Conservation (phyloP, 352 stramenopile genomes). For the Phytopythium oedochilum region DNA sequence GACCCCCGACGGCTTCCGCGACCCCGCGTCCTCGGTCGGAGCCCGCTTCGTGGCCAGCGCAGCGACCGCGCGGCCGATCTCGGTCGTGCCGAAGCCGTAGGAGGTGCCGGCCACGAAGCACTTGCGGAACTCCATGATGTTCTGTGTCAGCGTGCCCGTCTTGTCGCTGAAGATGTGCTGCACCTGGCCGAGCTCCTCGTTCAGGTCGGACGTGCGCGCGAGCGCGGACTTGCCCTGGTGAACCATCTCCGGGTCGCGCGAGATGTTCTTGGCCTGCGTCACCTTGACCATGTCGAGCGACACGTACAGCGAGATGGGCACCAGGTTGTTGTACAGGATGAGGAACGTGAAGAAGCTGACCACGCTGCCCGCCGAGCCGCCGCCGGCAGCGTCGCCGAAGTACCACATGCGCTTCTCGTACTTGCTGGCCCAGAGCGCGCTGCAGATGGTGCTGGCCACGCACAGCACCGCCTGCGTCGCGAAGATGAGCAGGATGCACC, state of each 20-base stretch:
- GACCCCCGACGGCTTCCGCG: not conserved
- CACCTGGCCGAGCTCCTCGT: constrained; percentile 93
- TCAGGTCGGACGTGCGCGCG: constrained; percentile 86
- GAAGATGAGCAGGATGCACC: constrained; percentile 68
- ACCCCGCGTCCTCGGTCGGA: not conserved
- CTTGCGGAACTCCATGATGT: constrained; percentile 97
- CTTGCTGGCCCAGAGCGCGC: constrained; percentile 35
- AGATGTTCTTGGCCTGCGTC: constrained; percentile 69
- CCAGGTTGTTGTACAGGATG: constrained; percentile 95
- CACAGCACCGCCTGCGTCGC: constrained; percentile 54
- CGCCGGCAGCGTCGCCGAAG: constrained; percentile 20
- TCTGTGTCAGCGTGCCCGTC: constrained; percentile 98
- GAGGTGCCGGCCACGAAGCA: constrained; percentile 80
- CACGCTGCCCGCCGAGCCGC: constrained; percentile 22
- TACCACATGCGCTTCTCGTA: constrained; percentile 46
- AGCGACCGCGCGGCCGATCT: constrained; percentile 64
- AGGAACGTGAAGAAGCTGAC: constrained; percentile 94
- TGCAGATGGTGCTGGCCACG: constrained; percentile 59
- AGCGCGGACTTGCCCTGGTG: constrained; percentile 83
- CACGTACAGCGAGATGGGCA: constrained; percentile 98
- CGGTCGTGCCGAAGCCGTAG: constrained; percentile 82
- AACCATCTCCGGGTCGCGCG: constrained; percentile 67
- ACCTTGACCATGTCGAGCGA: constrained; percentile 94
- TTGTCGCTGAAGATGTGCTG: constrained; percentile 99
- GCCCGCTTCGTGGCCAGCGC: constrained; percentile 32